These are phyloP conservation scores for Clitopilus passeckerianus DNA, from an alignment of 768 basidiomycete genomes.

Conservation along the genomic window DNA sequence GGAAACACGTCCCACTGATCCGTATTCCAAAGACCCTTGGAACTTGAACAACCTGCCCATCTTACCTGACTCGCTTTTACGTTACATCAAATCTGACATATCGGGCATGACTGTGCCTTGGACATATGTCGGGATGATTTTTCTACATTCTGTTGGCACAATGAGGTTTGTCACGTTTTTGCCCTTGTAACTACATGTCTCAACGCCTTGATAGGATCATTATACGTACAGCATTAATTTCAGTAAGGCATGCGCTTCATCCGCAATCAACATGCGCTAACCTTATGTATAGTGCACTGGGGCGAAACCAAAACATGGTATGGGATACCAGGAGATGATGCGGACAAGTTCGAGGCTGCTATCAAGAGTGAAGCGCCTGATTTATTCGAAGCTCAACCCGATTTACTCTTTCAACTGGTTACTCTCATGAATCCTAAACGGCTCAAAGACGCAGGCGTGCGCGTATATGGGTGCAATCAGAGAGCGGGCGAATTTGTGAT, in stretches of 20 bases:
- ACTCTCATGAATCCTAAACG: conserved; percentile 95
- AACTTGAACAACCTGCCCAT: conserved; percentile 98
- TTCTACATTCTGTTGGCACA: conserved; percentile 99
- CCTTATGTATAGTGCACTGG: conserved; percentile 77
- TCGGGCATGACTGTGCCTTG: conserved; percentile 99
- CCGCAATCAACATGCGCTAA: conserved; percentile 6
- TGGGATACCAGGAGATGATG: conserved; percentile 93
- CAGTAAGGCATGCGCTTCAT: conserved; percentile 50
- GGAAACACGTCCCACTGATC: conserved; percentile 86
- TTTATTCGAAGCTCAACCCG: conserved; percentile 95
- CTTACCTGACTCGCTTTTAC: conserved; percentile 84
- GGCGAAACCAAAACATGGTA: conserved; percentile 99
- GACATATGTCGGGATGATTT: conserved; percentile 99
- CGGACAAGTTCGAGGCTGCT: conserved; percentile 93
- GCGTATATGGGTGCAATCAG: conserved; percentile 93
- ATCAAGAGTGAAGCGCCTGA: conserved; percentile 96
- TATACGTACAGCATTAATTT: conserved; percentile 96
- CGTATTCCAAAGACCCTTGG: conserved; percentile 91
- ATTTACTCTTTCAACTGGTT: conserved; percentile 94
- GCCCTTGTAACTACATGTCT: background rate
- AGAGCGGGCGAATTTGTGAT: conserved; percentile 96
- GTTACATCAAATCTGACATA: conserved; percentile 97
- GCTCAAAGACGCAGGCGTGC: conserved; percentile 82
- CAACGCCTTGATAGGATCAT: conserved; percentile 65
- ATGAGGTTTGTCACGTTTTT: conserved; percentile 59